Evolutionary conservation across 2,329 filamentous ascomycete genomes (phyloP).

Genomic region (Aaosphaeria pasadenensis): DNA sequence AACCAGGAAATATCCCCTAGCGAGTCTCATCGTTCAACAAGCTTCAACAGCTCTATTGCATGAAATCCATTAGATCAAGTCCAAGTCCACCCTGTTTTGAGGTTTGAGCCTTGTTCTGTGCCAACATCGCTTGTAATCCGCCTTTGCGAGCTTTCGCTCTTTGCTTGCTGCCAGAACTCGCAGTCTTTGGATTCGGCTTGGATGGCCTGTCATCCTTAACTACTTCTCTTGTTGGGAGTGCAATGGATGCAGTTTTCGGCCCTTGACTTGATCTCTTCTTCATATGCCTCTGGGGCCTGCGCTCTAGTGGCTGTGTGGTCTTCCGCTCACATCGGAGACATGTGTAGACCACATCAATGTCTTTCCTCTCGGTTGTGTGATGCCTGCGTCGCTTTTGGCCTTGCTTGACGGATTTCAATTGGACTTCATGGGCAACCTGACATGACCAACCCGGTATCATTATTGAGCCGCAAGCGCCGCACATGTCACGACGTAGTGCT

Average conservation of each 20-base stretch:
- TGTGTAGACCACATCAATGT: conserved; percentile 14
- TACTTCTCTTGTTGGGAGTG: neutral
- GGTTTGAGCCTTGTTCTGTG: conserved; percentile 40
- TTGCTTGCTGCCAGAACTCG: conserved; percentile 52
- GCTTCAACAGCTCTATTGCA: conserved; percentile 36
- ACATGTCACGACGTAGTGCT: conserved; percentile 28
- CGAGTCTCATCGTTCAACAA: too few relatives aligned
- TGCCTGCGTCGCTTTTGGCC: neutral
- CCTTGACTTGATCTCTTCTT: conserved; percentile 37
- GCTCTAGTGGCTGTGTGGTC: conserved; percentile 20
- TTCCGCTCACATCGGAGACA: conserved; percentile 32
- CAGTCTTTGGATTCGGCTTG: conserved; percentile 24
- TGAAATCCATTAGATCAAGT: conserved; percentile 54
- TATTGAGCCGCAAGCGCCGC: conserved; percentile 36
- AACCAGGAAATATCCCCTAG: neutral
- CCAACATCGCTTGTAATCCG: conserved; percentile 53
- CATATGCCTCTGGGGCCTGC: conserved; percentile 16
- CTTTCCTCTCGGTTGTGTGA: conserved; percentile 11
- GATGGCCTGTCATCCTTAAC: neutral
- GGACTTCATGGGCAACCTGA: conserved; percentile 9
- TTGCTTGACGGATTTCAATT: conserved; percentile 2
- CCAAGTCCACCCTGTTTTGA: conserved; percentile 34
- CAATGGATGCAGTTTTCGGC: conserved; percentile 1
- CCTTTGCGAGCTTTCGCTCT: conserved; percentile 55
- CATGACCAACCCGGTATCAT: conserved; percentile 38